Conservation (phyloP, 192 early-diverging fungal genomes). For the Gryganskiella cystojenkinii region DNA sequence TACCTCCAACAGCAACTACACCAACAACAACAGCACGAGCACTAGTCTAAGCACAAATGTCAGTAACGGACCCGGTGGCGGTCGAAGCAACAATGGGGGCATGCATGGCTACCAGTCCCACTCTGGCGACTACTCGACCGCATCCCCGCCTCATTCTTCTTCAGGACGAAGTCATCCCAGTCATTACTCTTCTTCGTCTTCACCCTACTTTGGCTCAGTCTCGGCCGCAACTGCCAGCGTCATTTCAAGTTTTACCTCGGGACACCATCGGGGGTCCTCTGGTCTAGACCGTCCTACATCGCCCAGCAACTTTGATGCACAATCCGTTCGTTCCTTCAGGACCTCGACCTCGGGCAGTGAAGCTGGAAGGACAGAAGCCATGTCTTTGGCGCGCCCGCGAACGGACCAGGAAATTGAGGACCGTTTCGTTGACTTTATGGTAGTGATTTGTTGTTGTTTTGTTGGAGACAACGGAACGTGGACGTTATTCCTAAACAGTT, state of each 20-base stretch:
- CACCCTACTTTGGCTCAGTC: conserved; percentile 40
- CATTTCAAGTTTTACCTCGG: conserved; percentile 23
- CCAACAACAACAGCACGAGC: conserved; percentile 3
- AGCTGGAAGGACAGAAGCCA: conserved; percentile 27
- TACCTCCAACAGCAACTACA: conserved; percentile 9
- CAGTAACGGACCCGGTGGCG: not conserved
- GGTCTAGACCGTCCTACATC: conserved; percentile 40
- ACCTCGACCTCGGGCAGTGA: conserved; percentile 52
- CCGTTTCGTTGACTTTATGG: conserved; percentile 68
- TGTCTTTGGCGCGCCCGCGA: conserved; percentile 33
- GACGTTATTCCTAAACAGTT: no score
- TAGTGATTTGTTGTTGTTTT: conserved; percentile 16
- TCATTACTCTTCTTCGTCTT: conserved; percentile 26
- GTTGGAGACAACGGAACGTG: not conserved
- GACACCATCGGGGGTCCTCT: conserved; percentile 42
- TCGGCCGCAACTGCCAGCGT: conserved; percentile 34
- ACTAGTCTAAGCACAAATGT: not conserved
- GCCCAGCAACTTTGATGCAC: conserved; percentile 37
- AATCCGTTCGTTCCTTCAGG: conserved; percentile 39
- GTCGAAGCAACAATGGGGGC: not conserved
- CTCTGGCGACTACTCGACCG: conserved; percentile 26
- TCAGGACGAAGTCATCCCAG: conserved; percentile 7
- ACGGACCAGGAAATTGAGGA: conserved; percentile 64
- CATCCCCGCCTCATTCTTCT: conserved; percentile 28
- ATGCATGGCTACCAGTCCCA: conserved; percentile 31